Base-by-base conservation (phyloP, 345 rosid genomes). In the Gossypium longicalyx region DNA sequence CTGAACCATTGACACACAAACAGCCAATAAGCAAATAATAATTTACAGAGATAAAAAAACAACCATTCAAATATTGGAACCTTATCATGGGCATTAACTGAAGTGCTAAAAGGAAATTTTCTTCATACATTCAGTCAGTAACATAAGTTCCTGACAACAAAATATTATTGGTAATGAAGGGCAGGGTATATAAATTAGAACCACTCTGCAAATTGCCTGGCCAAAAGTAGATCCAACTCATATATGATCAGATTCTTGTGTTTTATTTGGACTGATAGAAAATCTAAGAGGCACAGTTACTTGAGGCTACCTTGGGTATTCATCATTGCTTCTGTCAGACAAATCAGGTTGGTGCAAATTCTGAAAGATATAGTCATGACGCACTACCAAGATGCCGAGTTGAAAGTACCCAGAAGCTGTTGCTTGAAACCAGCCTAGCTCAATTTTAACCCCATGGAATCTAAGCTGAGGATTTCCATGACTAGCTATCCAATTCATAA, bases 321-420 rank as follows among this genome's bases (percentile, higher is more conserved):
- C 93, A 19, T 78, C 83, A 54, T 77, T 80, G 81, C 78, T 81
- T 79, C 84, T 81, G 61, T 81, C 86, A 20, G 81, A 72, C 59
- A 82, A 83, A 72, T 86, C 78, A 74, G 88, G 76, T 54, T 81
- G 86, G 80, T 70, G 73, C 71, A 87, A 58, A 72, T 61, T 69
- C 66, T 77, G 82, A 67, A 83, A 58, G 74, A 86, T 79, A 82
- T 83, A 85, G 79, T 88, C 95, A 73, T 90, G 91, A 59, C 83
- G 80, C 51, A 86, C 87, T 74, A 90, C 98, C 81, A 95, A 87
- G 77, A 93, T 82, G 79, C 99, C 99, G 74, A 92, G 86, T 77
- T 95, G 99, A 88, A 90, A 95, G 83, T 93, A 93, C 77, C 98
- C 98, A 72, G 98, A 95, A 76, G 99, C 95, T 77, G 98, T 91